Evolutionary conservation across 768 basidiomycete genomes (phyloP).

Genomic region (Tylopilus cervinicoccineus): DNA sequence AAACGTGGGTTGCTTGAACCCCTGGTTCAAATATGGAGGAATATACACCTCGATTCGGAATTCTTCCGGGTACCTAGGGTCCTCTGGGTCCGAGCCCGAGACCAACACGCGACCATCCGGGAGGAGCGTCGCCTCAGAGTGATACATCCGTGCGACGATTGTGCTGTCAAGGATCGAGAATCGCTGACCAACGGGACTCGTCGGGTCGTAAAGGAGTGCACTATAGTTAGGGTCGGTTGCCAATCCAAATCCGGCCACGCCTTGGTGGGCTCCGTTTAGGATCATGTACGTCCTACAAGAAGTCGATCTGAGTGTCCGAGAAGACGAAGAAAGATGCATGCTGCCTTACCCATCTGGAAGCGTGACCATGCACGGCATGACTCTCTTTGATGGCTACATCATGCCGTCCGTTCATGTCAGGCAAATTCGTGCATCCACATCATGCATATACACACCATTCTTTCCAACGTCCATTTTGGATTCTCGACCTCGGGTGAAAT

Average conservation of each 20-base stretch:
- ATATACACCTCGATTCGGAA: conserved; percentile 78
- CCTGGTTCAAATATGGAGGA: conserved; percentile 77
- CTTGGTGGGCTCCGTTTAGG: conserved; percentile 67
- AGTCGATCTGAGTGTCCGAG: too few relatives aligned
- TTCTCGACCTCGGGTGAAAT: conserved; percentile 62
- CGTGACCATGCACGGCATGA: conserved; percentile 71
- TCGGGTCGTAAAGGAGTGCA: conserved; percentile 70
- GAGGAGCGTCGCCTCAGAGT: conserved; percentile 72
- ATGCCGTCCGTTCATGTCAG: conserved; percentile 23
- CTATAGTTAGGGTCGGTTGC: conserved; percentile 57
- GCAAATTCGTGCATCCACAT: not conserved
- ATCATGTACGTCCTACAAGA: conserved; percentile 72
- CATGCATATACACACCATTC: conserved; percentile 55
- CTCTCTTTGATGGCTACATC: conserved; percentile 67
- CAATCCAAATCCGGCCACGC: conserved; percentile 71
- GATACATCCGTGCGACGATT: conserved; percentile 72
- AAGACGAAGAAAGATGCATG: too few relatives aligned
- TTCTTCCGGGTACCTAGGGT: conserved; percentile 64
- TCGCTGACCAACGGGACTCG: conserved; percentile 52
- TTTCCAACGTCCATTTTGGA: conserved; percentile 66
- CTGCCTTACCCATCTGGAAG: conserved; percentile 43
- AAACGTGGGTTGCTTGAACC: conserved; percentile 58
- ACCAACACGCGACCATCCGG: conserved; percentile 73
- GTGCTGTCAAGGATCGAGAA: conserved; percentile 65
- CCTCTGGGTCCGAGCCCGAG: conserved; percentile 73